phyloP scores from a whole-genome alignment of 257 asterid species.

The Nicotiana tomentosiformis region DNA sequence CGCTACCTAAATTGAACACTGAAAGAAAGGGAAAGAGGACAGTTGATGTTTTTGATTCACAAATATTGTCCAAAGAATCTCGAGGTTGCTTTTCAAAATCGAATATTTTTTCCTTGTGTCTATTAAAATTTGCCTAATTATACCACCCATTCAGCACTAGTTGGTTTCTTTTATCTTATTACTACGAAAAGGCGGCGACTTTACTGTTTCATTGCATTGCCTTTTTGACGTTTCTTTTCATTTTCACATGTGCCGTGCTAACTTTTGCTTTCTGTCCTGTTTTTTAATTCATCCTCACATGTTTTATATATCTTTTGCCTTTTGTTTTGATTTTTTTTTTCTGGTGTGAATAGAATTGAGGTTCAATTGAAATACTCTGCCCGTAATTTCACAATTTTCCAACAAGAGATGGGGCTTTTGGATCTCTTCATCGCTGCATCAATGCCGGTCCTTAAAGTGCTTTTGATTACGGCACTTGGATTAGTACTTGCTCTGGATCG shows the following conservation, averaged over 20 bases:
- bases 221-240: neutral
- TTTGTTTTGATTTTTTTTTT: neutral
- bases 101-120: too few species aligned
- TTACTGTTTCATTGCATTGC: neutral
- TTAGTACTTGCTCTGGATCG: conserved; percentile 57
- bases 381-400: neutral
- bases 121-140: too few species aligned
- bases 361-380: neutral
- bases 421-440: conserved; percentile 69
- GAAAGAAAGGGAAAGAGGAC: too few species aligned
- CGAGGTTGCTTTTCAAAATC: too few species aligned
- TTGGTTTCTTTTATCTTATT: too few species aligned
- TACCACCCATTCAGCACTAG: too few species aligned
- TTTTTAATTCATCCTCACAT: neutral
- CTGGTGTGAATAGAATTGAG: neutral
- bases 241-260: too few species aligned
- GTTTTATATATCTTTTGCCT: neutral
- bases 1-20: too few species aligned
- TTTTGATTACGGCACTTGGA: conserved; percentile 72
- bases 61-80: too few species aligned
- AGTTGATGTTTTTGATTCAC: too few species aligned
- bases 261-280: neutral
- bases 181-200: too few species aligned
- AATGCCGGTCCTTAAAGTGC: conserved; percentile 74
- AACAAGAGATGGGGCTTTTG: conserved; percentile 43